phyloP scores from a whole-genome alignment of 2,329 filamentous ascomycete species.

The Colletotrichum sp. region DNA sequence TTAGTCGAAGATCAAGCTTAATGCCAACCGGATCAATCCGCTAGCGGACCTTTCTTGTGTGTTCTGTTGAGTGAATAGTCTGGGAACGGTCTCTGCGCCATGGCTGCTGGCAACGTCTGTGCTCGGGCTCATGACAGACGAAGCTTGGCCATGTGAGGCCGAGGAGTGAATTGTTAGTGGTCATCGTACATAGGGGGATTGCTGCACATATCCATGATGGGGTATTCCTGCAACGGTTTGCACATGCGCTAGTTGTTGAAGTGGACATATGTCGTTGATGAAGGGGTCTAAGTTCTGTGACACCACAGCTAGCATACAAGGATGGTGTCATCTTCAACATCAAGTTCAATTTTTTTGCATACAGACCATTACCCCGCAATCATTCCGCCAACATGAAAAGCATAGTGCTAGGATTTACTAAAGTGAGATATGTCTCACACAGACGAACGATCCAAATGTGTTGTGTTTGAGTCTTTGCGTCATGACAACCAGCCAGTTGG shows the following conservation, averaged over 20 bases:
- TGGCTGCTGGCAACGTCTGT: not conserved
- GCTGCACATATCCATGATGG: not conserved
- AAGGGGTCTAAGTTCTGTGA: not conserved
- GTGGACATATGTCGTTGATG: not conserved
- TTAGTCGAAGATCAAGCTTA: not conserved
- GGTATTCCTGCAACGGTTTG: not conserved
- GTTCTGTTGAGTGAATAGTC: not conserved
- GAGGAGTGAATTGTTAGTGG: not conserved
- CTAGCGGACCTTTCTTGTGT: not conserved
- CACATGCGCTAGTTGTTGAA: not conserved
- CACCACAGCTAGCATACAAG: not conserved
- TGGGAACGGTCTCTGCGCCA: not conserved
- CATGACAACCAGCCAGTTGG: not conserved
- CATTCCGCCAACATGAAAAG: not conserved
- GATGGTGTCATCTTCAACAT: not conserved
- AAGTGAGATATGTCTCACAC: not conserved
- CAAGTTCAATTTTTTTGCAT: not conserved
- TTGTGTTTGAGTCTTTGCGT: not conserved
- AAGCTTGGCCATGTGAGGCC: not conserved
- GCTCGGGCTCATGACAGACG: not conserved
- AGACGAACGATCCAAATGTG: not conserved
- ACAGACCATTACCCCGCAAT: not conserved
- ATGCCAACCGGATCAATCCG: not conserved
- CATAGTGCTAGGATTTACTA: not conserved
- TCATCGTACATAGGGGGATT: not conserved